Conservation (phyloP, 345 rosid species). For the Erodium maritimum region DNA sequence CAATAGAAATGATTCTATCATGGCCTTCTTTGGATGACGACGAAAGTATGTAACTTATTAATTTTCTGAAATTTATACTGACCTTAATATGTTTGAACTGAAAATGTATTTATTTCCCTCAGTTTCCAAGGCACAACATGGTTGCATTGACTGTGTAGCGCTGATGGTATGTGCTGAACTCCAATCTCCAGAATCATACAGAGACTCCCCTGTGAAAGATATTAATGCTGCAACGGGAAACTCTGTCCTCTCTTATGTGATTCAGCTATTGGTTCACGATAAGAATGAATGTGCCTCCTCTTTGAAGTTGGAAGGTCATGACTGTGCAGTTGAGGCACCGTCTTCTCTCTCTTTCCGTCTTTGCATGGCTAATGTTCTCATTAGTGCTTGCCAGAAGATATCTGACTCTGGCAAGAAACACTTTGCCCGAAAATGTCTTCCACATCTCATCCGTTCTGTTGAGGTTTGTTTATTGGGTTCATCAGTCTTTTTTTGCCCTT, state of each 20-base stretch:
- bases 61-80: conserved; percentile 5
- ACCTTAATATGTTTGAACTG: conserved; percentile 4
- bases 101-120: conserved; percentile 7
- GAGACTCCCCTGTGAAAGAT: conserved; percentile 19
- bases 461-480: conserved; percentile 27
- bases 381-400: conserved; percentile 74
- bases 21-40: conserved; percentile 72
- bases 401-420: conserved; percentile 38
- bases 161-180: conserved; percentile 65
- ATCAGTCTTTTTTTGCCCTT: background rate
- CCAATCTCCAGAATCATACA: conserved; percentile 31
- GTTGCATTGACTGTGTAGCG: conserved; percentile 90
- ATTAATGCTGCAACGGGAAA: conserved; percentile 14
- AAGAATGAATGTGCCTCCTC: conserved; percentile 16
- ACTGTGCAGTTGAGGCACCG: conserved; percentile 15
- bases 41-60: conserved; percentile 40
- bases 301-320: conserved; percentile 15
- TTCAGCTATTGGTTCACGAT: conserved; percentile 33
- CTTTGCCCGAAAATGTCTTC: conserved; percentile 46
- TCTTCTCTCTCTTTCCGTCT: conserved; percentile 39
- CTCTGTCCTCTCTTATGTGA: conserved; percentile 36
- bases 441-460: conserved; percentile 35
- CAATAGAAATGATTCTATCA: conserved; percentile 37
- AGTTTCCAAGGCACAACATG: conserved; percentile 88
- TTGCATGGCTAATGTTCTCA: conserved; percentile 87